These are phyloP conservation scores for Saccharomycopsis sp. DNA, from an alignment of 805 yeast species.

Conservation along the genomic window DNA sequence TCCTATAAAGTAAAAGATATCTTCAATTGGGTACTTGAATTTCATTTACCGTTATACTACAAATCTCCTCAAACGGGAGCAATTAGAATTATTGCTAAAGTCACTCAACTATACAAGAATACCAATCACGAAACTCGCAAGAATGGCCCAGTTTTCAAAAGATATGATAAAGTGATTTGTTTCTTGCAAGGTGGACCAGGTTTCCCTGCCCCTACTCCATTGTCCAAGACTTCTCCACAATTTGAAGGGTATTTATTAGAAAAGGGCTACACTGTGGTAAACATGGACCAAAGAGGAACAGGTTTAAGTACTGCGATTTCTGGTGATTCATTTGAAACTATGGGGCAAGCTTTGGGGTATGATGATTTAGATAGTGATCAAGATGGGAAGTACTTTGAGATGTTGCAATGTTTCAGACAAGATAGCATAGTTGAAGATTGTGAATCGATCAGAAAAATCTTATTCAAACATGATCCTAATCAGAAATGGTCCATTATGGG, in stretches of 20 bases:
- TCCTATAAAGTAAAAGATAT: constrained; percentile 13
- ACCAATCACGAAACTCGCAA: constrained; percentile 11
- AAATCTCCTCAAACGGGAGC: constrained; percentile 2
- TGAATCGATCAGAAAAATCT: constrained; percentile 36
- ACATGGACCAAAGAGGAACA: constrained; percentile 56
- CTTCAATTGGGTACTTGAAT: constrained; percentile 17
- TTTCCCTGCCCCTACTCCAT: constrained; percentile 33
- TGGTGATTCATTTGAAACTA: constrained; percentile 23
- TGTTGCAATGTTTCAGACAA: constrained; percentile 42
- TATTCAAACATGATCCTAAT: constrained; percentile 27
- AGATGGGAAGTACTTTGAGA: constrained; percentile 32
- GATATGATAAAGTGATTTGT: constrained; percentile 29
- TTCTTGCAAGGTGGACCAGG: constrained; percentile 55
- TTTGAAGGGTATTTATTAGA: constrained; percentile 34
- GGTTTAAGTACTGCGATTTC: constrained; percentile 46
- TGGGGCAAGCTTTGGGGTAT: constrained; percentile 11
- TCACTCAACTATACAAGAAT: constrained; percentile 16
- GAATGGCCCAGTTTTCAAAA: constrained; percentile 7
- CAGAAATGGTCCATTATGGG: constrained; percentile 47
- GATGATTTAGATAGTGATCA: constrained; percentile 14
- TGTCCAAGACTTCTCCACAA: constrained; percentile 28
- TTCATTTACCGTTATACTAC: constrained; percentile 16
- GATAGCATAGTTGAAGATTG: constrained; percentile 46
- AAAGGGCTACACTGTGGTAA: constrained; percentile 38
- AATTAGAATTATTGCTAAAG: constrained; percentile 1